Conservation (phyloP, 176 grass and related monocot species). For the Hsuehochloa calcarea region DNA sequence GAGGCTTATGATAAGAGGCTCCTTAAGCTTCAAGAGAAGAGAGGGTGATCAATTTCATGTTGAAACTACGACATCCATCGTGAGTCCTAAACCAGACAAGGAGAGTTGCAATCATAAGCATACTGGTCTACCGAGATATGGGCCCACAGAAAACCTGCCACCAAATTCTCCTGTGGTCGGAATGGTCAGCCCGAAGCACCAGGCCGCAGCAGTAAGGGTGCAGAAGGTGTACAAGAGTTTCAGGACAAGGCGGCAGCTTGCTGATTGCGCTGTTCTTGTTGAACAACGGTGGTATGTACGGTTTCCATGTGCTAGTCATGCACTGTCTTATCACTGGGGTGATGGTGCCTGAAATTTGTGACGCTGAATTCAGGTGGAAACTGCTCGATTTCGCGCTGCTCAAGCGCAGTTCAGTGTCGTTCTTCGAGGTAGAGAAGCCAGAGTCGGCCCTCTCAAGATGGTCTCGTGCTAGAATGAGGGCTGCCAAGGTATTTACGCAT, state of each 20-base stretch:
- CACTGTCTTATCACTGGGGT: neutral
- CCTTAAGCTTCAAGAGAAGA: constrained; percentile 57
- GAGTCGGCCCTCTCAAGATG: constrained; percentile 68
- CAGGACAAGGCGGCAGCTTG: constrained; percentile 73
- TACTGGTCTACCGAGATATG: constrained; percentile 33
- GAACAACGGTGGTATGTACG: constrained; percentile 66
- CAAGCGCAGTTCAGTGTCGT: constrained; percentile 76
- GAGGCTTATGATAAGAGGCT: constrained; percentile 47
- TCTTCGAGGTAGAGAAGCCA: constrained; percentile 69
- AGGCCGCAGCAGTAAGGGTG: constrained; percentile 64
- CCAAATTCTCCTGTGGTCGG: constrained; percentile 20
- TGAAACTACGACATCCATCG: constrained; percentile 42
- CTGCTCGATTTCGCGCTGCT: constrained; percentile 74
- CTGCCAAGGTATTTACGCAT: constrained; percentile 55
- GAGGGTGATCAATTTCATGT: constrained; percentile 41
- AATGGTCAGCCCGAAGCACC: constrained; percentile 45
- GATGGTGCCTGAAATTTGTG: neutral
- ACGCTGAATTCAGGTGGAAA: constrained; percentile 63
- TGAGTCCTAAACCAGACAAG: constrained; percentile 28
- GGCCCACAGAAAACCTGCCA: neutral
- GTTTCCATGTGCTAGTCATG: neutral
- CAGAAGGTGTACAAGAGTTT: constrained; percentile 96
- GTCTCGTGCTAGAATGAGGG: constrained; percentile 67
- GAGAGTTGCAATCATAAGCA: constrained; percentile 7
- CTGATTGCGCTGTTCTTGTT: constrained; percentile 72